Base-by-base conservation (phyloP, 1,284 basidiomycete genomes). In the Rhodotorula mucilaginosa region DNA sequence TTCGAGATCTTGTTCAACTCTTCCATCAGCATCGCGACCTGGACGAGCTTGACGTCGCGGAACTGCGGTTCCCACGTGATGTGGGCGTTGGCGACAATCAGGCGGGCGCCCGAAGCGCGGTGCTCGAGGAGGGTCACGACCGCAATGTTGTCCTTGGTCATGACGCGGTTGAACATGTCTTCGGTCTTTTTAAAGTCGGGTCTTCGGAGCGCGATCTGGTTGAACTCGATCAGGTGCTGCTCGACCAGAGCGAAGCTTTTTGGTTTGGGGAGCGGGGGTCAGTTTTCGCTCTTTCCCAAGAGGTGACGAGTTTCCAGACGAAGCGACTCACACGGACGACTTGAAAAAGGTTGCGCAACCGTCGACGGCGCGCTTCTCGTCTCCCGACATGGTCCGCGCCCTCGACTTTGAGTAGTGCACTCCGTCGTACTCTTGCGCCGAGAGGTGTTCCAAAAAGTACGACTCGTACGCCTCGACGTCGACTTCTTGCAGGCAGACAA, bases 121-220 rank as follows among this genome's bases (percentile, higher is more conserved):
- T 91, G 90, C 83, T 99, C 97, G 78, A 99, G 86, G 58, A 93
- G 85, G 74, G 89, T 89, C 62, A 96, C 85, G 73, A 95, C 88
- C 52, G 93, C 94, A 76, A 99, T 93, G 80, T 98, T 90, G 82
- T 98, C 97, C 81, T 95, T 93, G 74, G 91, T 91, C 80, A 97
- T 88, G 70, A 99, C 93, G 65, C 97, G 92, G 81, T 98, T 98
- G 86, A 98, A 99, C 93, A 99, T 96, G 83, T 98, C 96, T 80
- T 99, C 94, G 7, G 95, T 97, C 85, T 94, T 96, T 83, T 96
- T 94, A 84, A 98, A 96, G 81, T 99, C 96, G 58, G 90, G 87
- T 64, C 93, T 89, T 79, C 93, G 90, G 86, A 98, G 91, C 12
- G 95, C 95, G 71, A 95, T 87, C 69, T 92, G 88, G 81, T 90